These are phyloP conservation scores for Ogataea paraovalis DNA, from an alignment of 805 yeast species.

Conservation along the genomic window DNA sequence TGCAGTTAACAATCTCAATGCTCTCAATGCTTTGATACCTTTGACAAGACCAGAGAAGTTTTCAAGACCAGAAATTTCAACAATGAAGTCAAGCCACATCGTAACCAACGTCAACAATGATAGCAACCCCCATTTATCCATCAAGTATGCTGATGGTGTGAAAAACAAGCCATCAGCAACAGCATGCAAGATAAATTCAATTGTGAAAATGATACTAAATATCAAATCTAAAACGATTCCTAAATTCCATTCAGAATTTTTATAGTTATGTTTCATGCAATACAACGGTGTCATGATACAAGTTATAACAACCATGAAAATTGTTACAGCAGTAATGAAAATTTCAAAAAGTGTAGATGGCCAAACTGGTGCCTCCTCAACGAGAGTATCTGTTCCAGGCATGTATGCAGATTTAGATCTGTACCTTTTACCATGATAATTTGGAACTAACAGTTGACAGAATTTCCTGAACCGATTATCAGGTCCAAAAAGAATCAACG, in stretches of 20 bases:
- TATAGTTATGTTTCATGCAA: slow-evolving; percentile 33
- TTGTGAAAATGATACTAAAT: slow-evolving; percentile 52
- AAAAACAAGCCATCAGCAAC: slow-evolving; percentile 75
- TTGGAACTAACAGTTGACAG: slow-evolving; percentile 66
- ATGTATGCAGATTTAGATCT: not conserved
- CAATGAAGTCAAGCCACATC: slow-evolving; percentile 68
- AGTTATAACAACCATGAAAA: slow-evolving; percentile 61
- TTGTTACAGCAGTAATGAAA: slow-evolving; percentile 53
- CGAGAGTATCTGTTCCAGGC: not conserved
- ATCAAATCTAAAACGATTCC: slow-evolving; percentile 49
- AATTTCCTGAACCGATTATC: slow-evolving; percentile 55
- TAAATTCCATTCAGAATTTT: slow-evolving; percentile 49
- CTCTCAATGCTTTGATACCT: slow-evolving; percentile 79
- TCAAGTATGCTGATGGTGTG: slow-evolving; percentile 75
- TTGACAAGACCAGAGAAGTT: slow-evolving; percentile 60
- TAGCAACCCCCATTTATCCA: slow-evolving; percentile 74
- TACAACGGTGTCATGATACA: slow-evolving; percentile 75
- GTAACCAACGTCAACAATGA: slow-evolving; percentile 66
- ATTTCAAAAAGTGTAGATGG: slow-evolving; percentile 51
- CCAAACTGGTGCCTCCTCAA: not conserved
- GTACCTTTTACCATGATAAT: slow-evolving; percentile 68
- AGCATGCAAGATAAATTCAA: slow-evolving; percentile 65
- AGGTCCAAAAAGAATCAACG: slow-evolving; percentile 60
- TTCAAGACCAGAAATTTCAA: slow-evolving; percentile 46
- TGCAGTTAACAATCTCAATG: slow-evolving; percentile 68